Evolutionary conservation across 2,329 filamentous ascomycete genomes (phyloP).

Genomic region (Coniosporium tulheliwenetii): DNA sequence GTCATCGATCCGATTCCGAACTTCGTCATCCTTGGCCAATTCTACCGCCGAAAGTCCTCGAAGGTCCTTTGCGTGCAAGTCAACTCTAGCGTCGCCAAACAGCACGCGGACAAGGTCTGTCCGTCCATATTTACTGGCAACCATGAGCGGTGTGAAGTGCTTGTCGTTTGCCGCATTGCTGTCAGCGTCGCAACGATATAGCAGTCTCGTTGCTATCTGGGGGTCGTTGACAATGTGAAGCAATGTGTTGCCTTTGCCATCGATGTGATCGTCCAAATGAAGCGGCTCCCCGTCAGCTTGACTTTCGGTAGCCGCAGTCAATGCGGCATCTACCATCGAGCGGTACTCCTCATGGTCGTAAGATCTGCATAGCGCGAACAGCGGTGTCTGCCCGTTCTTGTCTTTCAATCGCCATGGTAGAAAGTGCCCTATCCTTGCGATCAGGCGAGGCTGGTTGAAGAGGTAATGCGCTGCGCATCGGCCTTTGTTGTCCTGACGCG

Average conservation of each 20-base stretch:
- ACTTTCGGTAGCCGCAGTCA: slow-evolving; percentile 55
- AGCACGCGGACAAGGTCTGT: slow-evolving; percentile 83
- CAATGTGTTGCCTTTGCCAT: slow-evolving; percentile 83
- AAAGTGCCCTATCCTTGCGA: slow-evolving; percentile 57
- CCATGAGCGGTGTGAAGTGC: slow-evolving; percentile 89
- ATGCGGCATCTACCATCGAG: slow-evolving; percentile 70
- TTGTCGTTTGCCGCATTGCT: slow-evolving; percentile 93
- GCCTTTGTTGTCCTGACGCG: slow-evolving; percentile 65
- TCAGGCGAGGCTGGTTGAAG: slow-evolving; percentile 75
- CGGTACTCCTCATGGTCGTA: slow-evolving; percentile 86
- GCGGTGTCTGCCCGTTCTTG: slow-evolving; percentile 92
- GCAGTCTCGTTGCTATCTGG: slow-evolving; percentile 55
- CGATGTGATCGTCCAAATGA: slow-evolving; percentile 84
- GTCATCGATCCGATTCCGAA: slow-evolving; percentile 92
- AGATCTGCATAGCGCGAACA: slow-evolving; percentile 87
- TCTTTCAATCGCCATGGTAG: slow-evolving; percentile 84
- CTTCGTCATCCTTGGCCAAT: slow-evolving; percentile 92
- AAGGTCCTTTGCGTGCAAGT: slow-evolving; percentile 67
- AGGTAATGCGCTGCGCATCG: slow-evolving; percentile 90
- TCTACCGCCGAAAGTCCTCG: slow-evolving; percentile 89
- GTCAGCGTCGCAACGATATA: slow-evolving; percentile 81
- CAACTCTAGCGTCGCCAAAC: slow-evolving; percentile 76
- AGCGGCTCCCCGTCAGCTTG: slow-evolving; percentile 69
- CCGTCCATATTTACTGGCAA: slow-evolving; percentile 93
- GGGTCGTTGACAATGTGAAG: slow-evolving; percentile 91